Base-by-base conservation (phyloP, 345 rosid species). In the Aquilaria yunnanensis region DNA sequence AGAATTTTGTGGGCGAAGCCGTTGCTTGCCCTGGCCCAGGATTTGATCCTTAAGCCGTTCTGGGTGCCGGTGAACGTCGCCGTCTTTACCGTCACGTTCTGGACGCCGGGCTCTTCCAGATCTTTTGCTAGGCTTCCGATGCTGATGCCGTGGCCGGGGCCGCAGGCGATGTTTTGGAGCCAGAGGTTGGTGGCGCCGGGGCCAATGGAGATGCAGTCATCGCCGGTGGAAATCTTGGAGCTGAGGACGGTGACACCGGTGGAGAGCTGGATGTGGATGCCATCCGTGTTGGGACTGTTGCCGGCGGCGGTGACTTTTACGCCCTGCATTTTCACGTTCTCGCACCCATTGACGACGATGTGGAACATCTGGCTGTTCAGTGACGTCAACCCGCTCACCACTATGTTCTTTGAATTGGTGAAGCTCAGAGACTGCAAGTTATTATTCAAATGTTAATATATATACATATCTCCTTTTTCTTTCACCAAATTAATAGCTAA, bases 11-110 rank as follows among this genome's bases (percentile, higher is more conserved):
- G 64, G 0, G 81, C 88, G 37, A 80, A 84, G 1, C 94, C 88
- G 2, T 46, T 79, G 65, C 95, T 87, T 2, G 77, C 73, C 37
- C 81, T 82, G 4, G 85, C 88, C 90, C 95, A 87, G 10, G 88
- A 81, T 49, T 85, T 85, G 49, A 87, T 83, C 55, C 88, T 74
- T 13, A 87, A 1, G 2, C 95, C 95, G 66, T 81, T 87, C 60
- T 69, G 69, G 1, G 90, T 72, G 32, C 69, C 65, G 14, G 47
- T 13, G 14, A 87, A 87, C 12, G 57, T 56, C 9, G 82, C 70
- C 3, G 52, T 76, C 23, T 52, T 75, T 2, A 79, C 82, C 0
- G 84, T 79, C 51, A 84, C 79, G 46, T 84, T 82, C 67, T 56
- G 68, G 6, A 87, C 88, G 1, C 95, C 95, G n/a, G 70, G 54